Evolutionary conservation across 768 basidiomycete species (phyloP).

Genomic region (Heimioporus sp.): DNA sequence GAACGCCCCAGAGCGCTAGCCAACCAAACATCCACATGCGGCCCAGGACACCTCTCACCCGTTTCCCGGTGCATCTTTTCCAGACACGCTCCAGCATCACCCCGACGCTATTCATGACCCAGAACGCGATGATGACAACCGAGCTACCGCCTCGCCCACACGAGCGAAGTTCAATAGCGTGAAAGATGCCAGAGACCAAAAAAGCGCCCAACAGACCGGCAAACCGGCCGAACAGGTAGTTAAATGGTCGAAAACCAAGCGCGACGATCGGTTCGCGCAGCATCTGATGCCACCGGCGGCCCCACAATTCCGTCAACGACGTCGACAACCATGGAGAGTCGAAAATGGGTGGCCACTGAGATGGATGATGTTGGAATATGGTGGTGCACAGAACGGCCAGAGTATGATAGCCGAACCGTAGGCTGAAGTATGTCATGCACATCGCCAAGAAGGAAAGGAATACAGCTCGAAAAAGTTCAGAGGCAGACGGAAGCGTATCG

Average conservation of each 20-base stretch:
- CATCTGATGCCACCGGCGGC: conserved; percentile 62
- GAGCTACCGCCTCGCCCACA: conserved; percentile 52
- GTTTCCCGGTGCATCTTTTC: conserved; percentile 39
- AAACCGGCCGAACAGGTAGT: conserved; percentile 43
- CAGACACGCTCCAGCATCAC: conserved; percentile 48
- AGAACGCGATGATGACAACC: conserved; percentile 43
- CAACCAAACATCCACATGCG: conserved; percentile 52
- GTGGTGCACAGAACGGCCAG: conserved; percentile 42
- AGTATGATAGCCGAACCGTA: conserved; percentile 43
- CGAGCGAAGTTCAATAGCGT: conserved; percentile 54
- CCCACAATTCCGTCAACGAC: conserved; percentile 62
- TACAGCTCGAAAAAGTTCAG: conserved; percentile 37
- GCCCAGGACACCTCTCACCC: conserved; percentile 47
- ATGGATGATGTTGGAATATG: conserved; percentile 44
- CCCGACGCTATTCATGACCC: conserved; percentile 53
- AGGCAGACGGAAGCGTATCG: conserved; percentile 29
- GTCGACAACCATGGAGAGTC: conserved; percentile 52
- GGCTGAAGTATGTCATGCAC: conserved; percentile 42
- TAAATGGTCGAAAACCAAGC: conserved; percentile 45
- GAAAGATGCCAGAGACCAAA: conserved; percentile 54
- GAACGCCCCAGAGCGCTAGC: conserved; percentile 47
- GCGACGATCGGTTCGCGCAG: conserved; percentile 54
- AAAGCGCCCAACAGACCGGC: conserved; percentile 58
- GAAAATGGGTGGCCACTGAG: conserved; percentile 64
- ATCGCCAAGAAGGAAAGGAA: conserved; percentile 44